Base-by-base conservation (phyloP, 495 filamentous ascomycete genomes). In the Penicillium ucsense region DNA sequence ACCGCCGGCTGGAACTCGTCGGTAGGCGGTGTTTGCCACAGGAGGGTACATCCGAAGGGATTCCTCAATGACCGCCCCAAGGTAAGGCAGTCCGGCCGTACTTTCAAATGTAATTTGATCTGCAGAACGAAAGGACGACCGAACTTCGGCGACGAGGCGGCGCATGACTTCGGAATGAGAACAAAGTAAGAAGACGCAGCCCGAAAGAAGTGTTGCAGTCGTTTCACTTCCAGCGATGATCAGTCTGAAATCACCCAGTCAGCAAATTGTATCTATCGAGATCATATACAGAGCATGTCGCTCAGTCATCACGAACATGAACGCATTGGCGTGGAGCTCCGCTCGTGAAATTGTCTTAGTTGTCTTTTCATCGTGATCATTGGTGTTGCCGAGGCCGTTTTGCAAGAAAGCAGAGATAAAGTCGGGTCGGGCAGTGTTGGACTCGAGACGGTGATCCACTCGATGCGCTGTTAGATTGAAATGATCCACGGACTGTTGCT, bases 201-300 rank as follows among this genome's bases (percentile, higher is more conserved):
- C 79, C 0, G 60, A 57, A 0, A 83, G 49, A 1, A 67, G 47
- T 0, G 77, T 80, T 0, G 79, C 79, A 5, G 75, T 74, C 0
- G 79, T 83, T 52, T 83, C 80, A 52, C 73, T 78, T 6, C 79
- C 80, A 9, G 67, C 67, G 8, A 66, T 40, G 29, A 71, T 62
- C 9, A 70, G 39, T 11, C 44, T 46, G 20, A 6, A 1, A 12
- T 10, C 0, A 27, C 2, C 2, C 10, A 53, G 37, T 31, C 38
- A 42, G 9, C 30, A 20, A 20, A 20, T 20, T 20, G 20, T 7
- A 20, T 32, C 27, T 11, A 35, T 35, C 7, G 31, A 51, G 36
- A 30, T 43, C 43, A 28, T 7, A 10, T n/a, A 31, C 10, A n/a
- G 31, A 27, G 4, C 9, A 6, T 9, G 8, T 2, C 7, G 29